Base-by-base conservation (phyloP, 2,329 filamentous ascomycete species). In the Sarocladium kiliense region DNA sequence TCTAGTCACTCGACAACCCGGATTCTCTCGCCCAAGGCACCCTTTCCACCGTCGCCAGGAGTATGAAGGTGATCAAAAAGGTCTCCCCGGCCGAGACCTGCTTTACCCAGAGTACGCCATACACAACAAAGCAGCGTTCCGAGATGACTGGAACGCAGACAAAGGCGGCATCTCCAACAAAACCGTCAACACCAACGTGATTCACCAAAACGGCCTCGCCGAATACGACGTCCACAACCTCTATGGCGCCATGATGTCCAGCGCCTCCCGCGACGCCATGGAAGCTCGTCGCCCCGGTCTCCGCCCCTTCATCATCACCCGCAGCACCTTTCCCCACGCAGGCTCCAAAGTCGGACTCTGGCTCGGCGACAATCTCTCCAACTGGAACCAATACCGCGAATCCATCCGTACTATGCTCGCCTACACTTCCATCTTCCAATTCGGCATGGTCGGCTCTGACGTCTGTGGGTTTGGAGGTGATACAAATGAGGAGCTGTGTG, bases 161-260 rank as follows among this genome's bases (percentile, higher is more conserved):
- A 77, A 93, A 21, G 85, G 82, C 16, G 84, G 86, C 2, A 58
- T 70, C 44, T 70, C 68, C 39, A 68, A 67, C 60, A 84, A 89
- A 62, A 88, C 89, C 1, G 78, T 92, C 25, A 85, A 82, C 57
- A 88, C 89, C 0, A 91, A 94, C 63, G 86, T 89, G 0, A 91
- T 87, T 2, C 88, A 94, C 64, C 75, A 81, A 45, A 87, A 89
- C 61, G 89, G 88, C 3, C 76, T 82, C 1, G 68, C 82, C 39
- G 87, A 95, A 65, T 96, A 96, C 65, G 89, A 95, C 65, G 82
- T 89, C 25, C 91, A 96, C 75, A 94, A 89, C 64, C 71, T 94
- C 1, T 93, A 79, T 63, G 89, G 89, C 1, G 79, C 88, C 63
- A 84, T 87, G 66, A 88, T 92, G 60, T 75, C 91, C 56, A 87